Base-by-base conservation (phyloP, 805 yeast genomes). In the Wickerhamiella dianesei region DNA sequence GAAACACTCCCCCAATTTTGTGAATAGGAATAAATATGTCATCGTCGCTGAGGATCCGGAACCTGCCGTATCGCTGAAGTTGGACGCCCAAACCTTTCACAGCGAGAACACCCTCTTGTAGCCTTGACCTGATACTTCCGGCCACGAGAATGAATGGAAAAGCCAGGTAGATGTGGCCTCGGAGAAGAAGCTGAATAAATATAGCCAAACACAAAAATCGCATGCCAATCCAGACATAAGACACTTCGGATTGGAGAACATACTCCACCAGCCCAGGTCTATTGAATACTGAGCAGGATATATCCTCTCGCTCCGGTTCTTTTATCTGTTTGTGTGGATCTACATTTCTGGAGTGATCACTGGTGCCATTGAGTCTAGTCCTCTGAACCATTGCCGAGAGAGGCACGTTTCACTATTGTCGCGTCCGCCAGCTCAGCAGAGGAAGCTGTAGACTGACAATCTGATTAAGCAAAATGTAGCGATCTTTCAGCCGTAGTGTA, bases 1-100 rank as follows among this genome's bases (percentile, higher is more conserved):
- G 49, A 12, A 53, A 44, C 2, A 46, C 42, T 1, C 52, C 49
- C 3, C 46, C 35, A 1, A 53, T 43, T 2, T 36, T 16, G 35
- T 44, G 44, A 16, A 44, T 47, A 9, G 53, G 46, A 21, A 25
- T 39, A 21, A 53, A 53, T 20, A 37, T n/a, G 19, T 22, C 40
- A 20, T 21, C 22, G 43, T 52, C 56, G 12, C 43, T 36, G 20
- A 48, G 14, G 3, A 35, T 8, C 4, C 48, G 35, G 6, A 50
- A n/a, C 12, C 36, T 35, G 18, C 56, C 56, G 21, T 21, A 22
- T 4, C 35, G 40, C 20, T 41, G 47, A 2, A 44, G 21, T 32
- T 53, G 56, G 2, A 53, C 35, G 8, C 56, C 56, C 9, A 52
- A 43, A 2, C 50, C 53, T 5, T 35, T 29, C 14, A 53, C 39